A percentile compares a stretch with the other conserved stretches of the same genome.
These are phyloP conservation scores for Ustilago loliicola DNA, from an alignment of 1,284 basidiomycete genomes.

Conservation along the genomic window DNA sequence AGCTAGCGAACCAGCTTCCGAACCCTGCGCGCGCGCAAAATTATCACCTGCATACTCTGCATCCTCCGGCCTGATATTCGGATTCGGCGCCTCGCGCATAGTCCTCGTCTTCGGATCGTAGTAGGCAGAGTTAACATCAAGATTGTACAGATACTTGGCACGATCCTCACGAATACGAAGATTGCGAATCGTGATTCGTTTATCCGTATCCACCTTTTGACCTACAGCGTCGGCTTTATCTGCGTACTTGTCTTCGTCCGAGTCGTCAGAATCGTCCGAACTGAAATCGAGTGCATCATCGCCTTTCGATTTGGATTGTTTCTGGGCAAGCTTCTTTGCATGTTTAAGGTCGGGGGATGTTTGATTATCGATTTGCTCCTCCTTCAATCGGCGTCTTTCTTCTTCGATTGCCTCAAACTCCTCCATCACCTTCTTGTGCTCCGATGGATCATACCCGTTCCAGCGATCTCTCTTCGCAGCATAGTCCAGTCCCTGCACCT, in stretches of 20 bases:
- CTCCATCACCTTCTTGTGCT: constrained; percentile 87
- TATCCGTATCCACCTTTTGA: constrained; percentile 97
- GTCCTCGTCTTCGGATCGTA: constrained; percentile 99
- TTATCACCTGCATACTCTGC: constrained; percentile 95
- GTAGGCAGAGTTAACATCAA: constrained; percentile 95
- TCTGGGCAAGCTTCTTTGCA: constrained; percentile 85
- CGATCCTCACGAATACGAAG: constrained; percentile 98
- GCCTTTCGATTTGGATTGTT: constrained; percentile 60
- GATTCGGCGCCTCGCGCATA: constrained; percentile 95
- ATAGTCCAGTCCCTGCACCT: constrained; percentile 77
- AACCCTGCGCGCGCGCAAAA: constrained; percentile 86
- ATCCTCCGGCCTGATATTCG: constrained; percentile 84
- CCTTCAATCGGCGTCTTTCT: constrained; percentile 87
- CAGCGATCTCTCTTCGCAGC: constrained; percentile 97
- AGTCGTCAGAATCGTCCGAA: constrained; percentile 79
- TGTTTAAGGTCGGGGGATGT: constrained; percentile 74
- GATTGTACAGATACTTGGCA: constrained; percentile 97
- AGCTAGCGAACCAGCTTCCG: constrained; percentile 88
- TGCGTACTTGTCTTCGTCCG: constrained; percentile 77
- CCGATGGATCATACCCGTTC: constrained; percentile 95
- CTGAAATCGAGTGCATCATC: constrained; percentile 76
- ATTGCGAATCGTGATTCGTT: constrained; percentile 96
- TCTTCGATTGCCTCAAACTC: constrained; percentile 90
- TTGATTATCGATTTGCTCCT: constrained; percentile 97
- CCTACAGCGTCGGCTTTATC: constrained; percentile 97